phyloP scores from a whole-genome alignment of 177 flowering plant genomes.

The Vitis hybrid region DNA sequence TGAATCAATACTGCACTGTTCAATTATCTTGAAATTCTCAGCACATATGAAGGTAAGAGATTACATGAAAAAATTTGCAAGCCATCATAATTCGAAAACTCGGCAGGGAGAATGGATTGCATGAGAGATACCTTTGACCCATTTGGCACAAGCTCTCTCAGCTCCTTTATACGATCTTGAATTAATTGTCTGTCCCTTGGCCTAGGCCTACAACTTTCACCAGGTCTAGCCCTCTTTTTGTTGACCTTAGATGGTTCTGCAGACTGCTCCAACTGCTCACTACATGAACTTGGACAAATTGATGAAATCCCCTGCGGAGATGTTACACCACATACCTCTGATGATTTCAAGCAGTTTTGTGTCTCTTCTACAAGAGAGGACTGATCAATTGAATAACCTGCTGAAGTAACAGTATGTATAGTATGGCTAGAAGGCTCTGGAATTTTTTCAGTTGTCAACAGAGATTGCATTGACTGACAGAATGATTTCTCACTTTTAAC shows the following conservation, averaged over 20 bases:
- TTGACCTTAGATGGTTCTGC: constrained; percentile 41
- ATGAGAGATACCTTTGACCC: constrained; percentile 70
- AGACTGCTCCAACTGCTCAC: constrained; percentile 48
- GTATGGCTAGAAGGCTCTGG: constrained; percentile 34
- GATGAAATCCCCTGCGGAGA: constrained; percentile 49
- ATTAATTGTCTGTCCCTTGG: constrained; percentile 92
- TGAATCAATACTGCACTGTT: constrained; percentile 91
- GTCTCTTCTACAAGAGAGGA: constrained; percentile 27
- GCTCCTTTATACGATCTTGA: constrained; percentile 76
- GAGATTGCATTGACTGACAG: constrained; percentile 42
- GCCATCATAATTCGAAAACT: background rate
- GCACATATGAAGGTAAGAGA: constrained; percentile 7
- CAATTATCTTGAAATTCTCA: constrained; percentile 22
- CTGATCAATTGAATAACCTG: constrained; percentile 33
- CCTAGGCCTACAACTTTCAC: constrained; percentile 77
- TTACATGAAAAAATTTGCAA: constrained; percentile 1
- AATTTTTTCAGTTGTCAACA: constrained; percentile 42
- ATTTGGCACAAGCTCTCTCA: constrained; percentile 86
- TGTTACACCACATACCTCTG: constrained; percentile 35
- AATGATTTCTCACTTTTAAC: constrained; percentile 40
- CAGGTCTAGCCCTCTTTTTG: constrained; percentile 76
- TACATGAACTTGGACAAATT: constrained; percentile 46
- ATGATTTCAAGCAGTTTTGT: constrained; percentile 34
- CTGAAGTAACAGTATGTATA: constrained; percentile 30
- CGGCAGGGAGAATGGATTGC: background rate